Base-by-base conservation (phyloP, 202 grass and related monocot genomes). In the Digitaria exilis region DNA sequence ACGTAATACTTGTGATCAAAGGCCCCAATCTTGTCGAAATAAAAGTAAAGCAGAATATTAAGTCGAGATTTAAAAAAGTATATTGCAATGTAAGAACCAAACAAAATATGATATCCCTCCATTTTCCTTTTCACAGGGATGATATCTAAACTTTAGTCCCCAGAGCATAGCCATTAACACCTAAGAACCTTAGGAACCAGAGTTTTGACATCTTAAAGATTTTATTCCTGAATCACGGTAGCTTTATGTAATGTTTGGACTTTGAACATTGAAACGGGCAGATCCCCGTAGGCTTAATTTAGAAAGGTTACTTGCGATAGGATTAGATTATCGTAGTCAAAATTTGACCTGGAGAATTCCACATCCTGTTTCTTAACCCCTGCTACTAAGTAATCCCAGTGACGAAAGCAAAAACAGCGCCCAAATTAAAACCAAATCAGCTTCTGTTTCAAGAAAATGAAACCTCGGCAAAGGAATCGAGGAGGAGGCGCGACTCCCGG, bases 401-500 rank as follows among this genome's bases (percentile, higher is more conserved):
- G 5, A 28, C 7, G 39, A 61, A 43, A 26, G 17, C 26, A 50
- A 12, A 8, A 71, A 59, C 24, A 9, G 9, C 35, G 3, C 29
- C 15, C 30, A 44, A 71, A 69, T 19, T 37, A 28, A 87, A 88
- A 64, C 37, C 3, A 60, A 65, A 45, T 16, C 24, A 72, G 49
- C 35, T 54, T 28, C 2, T 5, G 19, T 61, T 46, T 52, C 49
- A 41, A 73, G 22, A 22, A 55, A 7, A 30, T 50, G 34, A 11
- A 60, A 93, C 90, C 94, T 97, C 86, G 2, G 86, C 31, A 62
- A 84, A 86, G 0, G 91, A 97, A 79, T 93, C 71, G 32, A 93
- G 69, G 55, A 97, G 91, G 12, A 87, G 82, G 37, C 84, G 89
- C 54, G 87, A 93, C 17, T 88, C 68, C 42, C 74, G 61, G 67